Percentiles rank a stretch among this genome's conserved stretches.
These are phyloP conservation scores for Lobulomyces angularis DNA, from an alignment of 192 early-diverging fungal species.

Conservation along the genomic window DNA sequence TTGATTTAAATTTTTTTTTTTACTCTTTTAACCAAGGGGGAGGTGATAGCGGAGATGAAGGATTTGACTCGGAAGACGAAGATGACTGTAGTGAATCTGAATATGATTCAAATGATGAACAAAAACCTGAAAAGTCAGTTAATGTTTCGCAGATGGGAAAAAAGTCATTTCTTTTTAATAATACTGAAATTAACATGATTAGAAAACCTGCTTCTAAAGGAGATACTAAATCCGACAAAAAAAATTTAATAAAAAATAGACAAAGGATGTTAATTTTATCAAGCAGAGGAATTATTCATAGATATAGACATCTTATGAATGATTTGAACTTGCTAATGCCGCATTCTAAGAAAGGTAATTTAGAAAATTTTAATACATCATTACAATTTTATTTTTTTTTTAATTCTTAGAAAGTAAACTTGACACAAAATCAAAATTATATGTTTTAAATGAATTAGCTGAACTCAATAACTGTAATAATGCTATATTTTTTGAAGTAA, in stretches of 20 bases:
- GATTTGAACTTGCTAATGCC: constrained; percentile 81
- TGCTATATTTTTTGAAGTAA: constrained; percentile 87
- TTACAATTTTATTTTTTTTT: neutral
- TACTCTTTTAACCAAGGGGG: too few relatives aligned
- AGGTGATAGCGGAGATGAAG: too few relatives aligned
- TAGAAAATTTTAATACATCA: neutral
- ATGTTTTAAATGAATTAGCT: constrained; percentile 84
- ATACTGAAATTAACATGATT: too few relatives aligned
- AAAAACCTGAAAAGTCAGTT: too few relatives aligned
- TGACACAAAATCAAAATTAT: constrained; percentile 79
- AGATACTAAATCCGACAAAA: too few relatives aligned
- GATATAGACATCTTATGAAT: constrained; percentile 86
- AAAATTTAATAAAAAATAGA: constrained; percentile 68
- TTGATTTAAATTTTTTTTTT: too few relatives aligned
- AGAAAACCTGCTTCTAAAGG: too few relatives aligned
- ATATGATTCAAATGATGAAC: too few relatives aligned
- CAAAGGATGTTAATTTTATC: constrained; percentile 80
- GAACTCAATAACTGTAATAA: constrained; percentile 98
- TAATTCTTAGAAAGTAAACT: constrained; percentile 60
- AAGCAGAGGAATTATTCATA: constrained; percentile 73
- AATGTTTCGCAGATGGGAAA: too few relatives aligned
- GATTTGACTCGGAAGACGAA: too few relatives aligned
- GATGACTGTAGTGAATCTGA: too few relatives aligned
- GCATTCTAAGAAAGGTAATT: constrained; percentile 78
- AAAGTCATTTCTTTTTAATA: too few relatives aligned